A percentile compares a stretch with the other conserved stretches of the same genome.
phyloP scores from a whole-genome alignment of 805 yeast genomes.

The Yarrowia sp. region DNA sequence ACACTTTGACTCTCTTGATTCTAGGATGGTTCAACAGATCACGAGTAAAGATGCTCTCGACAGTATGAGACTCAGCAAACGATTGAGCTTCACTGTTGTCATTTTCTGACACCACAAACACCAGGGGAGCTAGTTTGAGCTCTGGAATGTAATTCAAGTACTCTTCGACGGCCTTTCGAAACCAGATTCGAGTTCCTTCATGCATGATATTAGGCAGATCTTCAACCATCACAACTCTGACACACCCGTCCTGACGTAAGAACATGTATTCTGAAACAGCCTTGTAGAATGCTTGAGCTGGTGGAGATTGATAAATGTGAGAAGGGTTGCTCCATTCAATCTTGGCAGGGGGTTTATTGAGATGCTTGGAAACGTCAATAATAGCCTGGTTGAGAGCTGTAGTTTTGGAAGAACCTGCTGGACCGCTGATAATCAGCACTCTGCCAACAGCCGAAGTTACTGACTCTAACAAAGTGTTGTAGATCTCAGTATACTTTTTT shows the following conservation, averaged over 20 bases:
- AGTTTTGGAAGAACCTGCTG: slow-evolving; percentile 23
- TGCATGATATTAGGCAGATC: slow-evolving; percentile 36
- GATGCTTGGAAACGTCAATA: background rate
- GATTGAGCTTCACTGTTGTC: slow-evolving; percentile 16
- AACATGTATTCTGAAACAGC: slow-evolving; percentile 28
- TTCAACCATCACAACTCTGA: background rate
- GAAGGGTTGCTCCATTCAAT: slow-evolving; percentile 28
- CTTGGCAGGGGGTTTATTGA: background rate
- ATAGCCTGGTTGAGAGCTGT: slow-evolving; percentile 17
- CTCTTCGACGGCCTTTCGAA: slow-evolving; percentile 13
- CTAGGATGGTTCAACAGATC: slow-evolving; percentile 16
- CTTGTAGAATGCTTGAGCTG: slow-evolving; percentile 7
- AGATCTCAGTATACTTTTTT: slow-evolving; percentile 13
- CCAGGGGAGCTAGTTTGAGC: background rate
- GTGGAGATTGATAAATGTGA: background rate
- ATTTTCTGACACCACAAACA: slow-evolving; percentile 26
- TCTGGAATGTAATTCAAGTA: slow-evolving; percentile 1
- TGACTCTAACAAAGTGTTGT: background rate
- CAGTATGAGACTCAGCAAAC: slow-evolving; percentile 28
- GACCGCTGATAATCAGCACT: slow-evolving; percentile 15
- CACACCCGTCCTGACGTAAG: slow-evolving; percentile 16
- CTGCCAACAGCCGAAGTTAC: slow-evolving; percentile 2
- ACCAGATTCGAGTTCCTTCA: slow-evolving; percentile 3
- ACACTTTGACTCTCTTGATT: slow-evolving; percentile 4
- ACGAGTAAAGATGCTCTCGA: slow-evolving; percentile 23